A percentile compares a stretch with the other conserved stretches of the same genome.
Conservation (phyloP, 129 eudicot genomes). For the sunflower (Helianthus annuus) region HanXRQr2.0-SUNRISE NC_035436.2:13767063-13767562, state of each 20-base stretch:
- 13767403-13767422: not conserved
- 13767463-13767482: not conserved
- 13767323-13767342: conserved; percentile 22
- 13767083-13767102: conserved; percentile 16
- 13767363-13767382: not conserved
- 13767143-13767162: conserved; percentile 19
- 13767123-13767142: conserved; percentile 10
- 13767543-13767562: too few species aligned
- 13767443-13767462: not conserved
- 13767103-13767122: conserved; percentile 11
- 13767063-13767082: conserved; percentile 18
- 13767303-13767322: conserved; percentile 20
- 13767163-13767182: conserved; percentile 23
- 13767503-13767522: too few species aligned
- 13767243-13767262: conserved; percentile 24
- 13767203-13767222: conserved; percentile 22
- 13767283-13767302: conserved; percentile 10
- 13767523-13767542: too few species aligned
- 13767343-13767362: conserved; percentile 22
- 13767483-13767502: too few species aligned
- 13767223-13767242: conserved; percentile 20
- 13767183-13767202: conserved; percentile 23
- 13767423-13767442: not conserved
- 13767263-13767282: conserved; percentile 23
- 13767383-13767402: conserved; percentile 1